Conservation (phyloP, 305 asterid species). For the Withania somnifera region DNA sequence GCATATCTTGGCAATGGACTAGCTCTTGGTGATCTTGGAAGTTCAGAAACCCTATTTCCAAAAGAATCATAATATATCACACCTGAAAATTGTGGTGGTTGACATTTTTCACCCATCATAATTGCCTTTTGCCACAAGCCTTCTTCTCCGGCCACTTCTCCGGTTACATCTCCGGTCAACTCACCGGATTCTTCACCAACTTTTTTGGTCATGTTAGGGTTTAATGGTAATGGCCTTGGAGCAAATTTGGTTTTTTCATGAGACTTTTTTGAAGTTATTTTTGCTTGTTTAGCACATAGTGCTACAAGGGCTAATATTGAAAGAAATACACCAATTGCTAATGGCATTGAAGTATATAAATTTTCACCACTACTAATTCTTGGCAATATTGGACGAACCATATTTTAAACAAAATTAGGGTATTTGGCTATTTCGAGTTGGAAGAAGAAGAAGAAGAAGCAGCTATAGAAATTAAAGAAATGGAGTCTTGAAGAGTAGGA, state of each 20-base stretch:
- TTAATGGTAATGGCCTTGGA: neutral
- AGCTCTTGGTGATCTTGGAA: conserved; percentile 62
- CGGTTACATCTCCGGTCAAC: neutral
- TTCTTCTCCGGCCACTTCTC: neutral
- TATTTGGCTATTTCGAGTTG: neutral
- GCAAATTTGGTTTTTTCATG: neutral
- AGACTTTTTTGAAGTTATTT: conserved; percentile 15
- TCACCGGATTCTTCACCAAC: neutral
- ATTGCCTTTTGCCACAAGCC: conserved; percentile 71
- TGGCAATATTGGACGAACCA: conserved; percentile 32
- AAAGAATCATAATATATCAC: conserved; percentile 53
- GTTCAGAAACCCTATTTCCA: conserved; percentile 57
- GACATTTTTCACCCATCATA: conserved; percentile 81
- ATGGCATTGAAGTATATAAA: conserved; percentile 23
- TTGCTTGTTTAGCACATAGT: conserved; percentile 47
- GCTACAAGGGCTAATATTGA: conserved; percentile 32
- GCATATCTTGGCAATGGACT: too few species aligned
- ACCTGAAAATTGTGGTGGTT: conserved; percentile 74
- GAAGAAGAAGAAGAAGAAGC: neutral
- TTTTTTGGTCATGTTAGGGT: neutral
- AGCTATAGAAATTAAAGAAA: neutral
- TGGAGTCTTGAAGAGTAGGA: neutral
- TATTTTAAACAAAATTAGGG: conserved; percentile 1
- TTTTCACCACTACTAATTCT: neutral
- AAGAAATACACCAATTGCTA: conserved; percentile 42